Conservation (phyloP, 2,329 filamentous ascomycete species). For the Xylaria polymorpha region DNA sequence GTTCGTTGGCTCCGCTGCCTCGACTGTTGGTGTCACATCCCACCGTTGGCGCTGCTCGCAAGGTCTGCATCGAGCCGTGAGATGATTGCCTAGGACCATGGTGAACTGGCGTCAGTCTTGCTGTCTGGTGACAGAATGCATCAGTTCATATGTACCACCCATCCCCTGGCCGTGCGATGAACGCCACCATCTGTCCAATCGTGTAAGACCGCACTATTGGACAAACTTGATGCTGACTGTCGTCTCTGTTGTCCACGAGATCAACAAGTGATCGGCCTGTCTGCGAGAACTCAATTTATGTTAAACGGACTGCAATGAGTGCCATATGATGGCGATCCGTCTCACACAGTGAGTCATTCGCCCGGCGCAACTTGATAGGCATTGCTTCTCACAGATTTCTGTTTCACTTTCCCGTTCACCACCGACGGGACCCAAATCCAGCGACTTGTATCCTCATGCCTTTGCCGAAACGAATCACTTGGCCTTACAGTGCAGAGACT, state of each 20-base stretch:
- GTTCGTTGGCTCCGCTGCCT: background rate
- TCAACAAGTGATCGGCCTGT: constrained; percentile 18
- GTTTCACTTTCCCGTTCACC: background rate
- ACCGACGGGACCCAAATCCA: background rate
- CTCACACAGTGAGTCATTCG: constrained; percentile 33
- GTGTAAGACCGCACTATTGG: constrained; percentile 10
- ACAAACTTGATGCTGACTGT: constrained; percentile 11
- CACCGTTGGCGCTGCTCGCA: constrained; percentile 24
- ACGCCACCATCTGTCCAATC: constrained; percentile 20
- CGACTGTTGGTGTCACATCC: constrained; percentile 26
- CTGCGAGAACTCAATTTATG: constrained; percentile 14
- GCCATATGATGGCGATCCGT: constrained; percentile 32
- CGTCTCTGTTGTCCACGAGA: constrained; percentile 5
- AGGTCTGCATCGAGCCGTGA: constrained; percentile 36
- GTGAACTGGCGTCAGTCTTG: constrained; percentile 15
- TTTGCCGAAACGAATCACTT: constrained; percentile 32
- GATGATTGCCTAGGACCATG: constrained; percentile 25
- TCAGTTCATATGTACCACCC: constrained; percentile 22
- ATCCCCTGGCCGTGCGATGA: constrained; percentile 2
- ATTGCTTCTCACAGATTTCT: constrained; percentile 19
- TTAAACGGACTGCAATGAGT: constrained; percentile 33
- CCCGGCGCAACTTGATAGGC: constrained; percentile 1
- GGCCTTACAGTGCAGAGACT: constrained; percentile 28
- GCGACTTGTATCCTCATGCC: constrained; percentile 14
- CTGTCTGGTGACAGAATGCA: constrained; percentile 27